Evolutionary conservation across 768 basidiomycete genomes (phyloP).

Genomic region (Lactifluus volemus): DNA sequence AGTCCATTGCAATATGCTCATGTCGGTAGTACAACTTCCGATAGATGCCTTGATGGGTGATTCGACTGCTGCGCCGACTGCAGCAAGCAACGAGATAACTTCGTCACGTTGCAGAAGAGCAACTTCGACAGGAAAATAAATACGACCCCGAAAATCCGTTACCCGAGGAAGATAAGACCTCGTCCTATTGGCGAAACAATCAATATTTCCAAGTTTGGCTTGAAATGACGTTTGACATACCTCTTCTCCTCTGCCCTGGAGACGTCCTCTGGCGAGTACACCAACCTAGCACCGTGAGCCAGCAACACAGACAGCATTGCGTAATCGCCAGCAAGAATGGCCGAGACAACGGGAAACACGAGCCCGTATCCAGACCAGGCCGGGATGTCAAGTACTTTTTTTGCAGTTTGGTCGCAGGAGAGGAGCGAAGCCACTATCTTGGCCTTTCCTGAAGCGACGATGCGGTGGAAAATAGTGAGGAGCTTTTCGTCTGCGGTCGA

Average conservation of each 20-base stretch:
- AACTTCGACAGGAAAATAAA: constrained; percentile 23
- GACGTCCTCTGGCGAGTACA: constrained; percentile 23
- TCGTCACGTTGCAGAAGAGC: constrained; percentile 23
- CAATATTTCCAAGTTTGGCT: background rate
- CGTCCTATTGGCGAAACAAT: background rate
- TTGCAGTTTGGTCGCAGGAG: constrained; percentile 25
- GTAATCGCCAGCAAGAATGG: constrained; percentile 22
- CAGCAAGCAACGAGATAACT: constrained; percentile 24
- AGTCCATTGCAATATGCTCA: constrained; percentile 22
- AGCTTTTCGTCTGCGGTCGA: constrained; percentile 25
- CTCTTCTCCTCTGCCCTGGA: constrained; percentile 21
- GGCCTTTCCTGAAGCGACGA: constrained; percentile 22
- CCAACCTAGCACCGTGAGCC: constrained; percentile 25
- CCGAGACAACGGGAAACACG: constrained; percentile 25
- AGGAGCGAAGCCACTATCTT: constrained; percentile 25
- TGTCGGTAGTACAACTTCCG: background rate
- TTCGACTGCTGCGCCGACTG: constrained; percentile 24
- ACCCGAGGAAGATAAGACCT: background rate
- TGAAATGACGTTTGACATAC: background rate
- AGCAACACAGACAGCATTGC: constrained; percentile 25
- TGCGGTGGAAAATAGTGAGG: constrained; percentile 27
- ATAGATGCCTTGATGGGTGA: background rate
- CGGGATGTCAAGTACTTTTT: constrained; percentile 25
- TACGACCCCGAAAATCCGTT: background rate
- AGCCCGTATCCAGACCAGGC: constrained; percentile 1